Conservation (phyloP, 176 grass and related monocot genomes). For the Cymbopogon citratus region DNA sequence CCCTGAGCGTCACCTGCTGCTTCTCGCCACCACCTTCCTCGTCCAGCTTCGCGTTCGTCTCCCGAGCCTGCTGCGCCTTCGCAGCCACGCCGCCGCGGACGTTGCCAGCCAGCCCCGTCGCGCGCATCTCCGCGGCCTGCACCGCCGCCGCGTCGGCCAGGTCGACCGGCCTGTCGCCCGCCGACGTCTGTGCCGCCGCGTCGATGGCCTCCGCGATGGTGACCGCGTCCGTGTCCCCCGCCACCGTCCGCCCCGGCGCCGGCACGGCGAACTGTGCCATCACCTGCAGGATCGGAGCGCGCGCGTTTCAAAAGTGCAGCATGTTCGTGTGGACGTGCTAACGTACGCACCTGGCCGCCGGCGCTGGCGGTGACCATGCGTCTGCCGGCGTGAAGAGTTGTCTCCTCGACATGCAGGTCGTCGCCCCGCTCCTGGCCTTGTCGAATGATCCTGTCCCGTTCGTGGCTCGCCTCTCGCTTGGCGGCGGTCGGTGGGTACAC, state of each 20-base stretch:
- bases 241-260: not conserved
- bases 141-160: slow-evolving; percentile 25
- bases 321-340: not conserved
- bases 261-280: slow-evolving; percentile 45
- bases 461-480: not conserved
- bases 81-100: not conserved
- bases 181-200: slow-evolving; percentile 4
- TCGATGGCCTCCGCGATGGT: slow-evolving; percentile 42
- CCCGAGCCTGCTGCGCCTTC: too few relatives aligned
- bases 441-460: not conserved
- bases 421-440: not conserved
- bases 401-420: slow-evolving; percentile 18
- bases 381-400: not conserved
- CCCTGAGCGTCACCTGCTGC: not conserved
- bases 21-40: not conserved
- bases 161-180: not conserved
- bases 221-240: slow-evolving; percentile 15
- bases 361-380: slow-evolving; percentile 34
- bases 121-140: slow-evolving; percentile 33
- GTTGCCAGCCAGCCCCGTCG: slow-evolving; percentile 16
- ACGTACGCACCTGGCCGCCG: not conserved
- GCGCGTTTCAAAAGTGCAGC: too few relatives aligned
- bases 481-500: slow-evolving; percentile 14
- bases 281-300: slow-evolving; percentile 9
- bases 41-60: too few relatives aligned